Evolutionary conservation across 2,329 filamentous ascomycete species (phyloP).

Genomic region (Ophiostoma sp.): DNA sequence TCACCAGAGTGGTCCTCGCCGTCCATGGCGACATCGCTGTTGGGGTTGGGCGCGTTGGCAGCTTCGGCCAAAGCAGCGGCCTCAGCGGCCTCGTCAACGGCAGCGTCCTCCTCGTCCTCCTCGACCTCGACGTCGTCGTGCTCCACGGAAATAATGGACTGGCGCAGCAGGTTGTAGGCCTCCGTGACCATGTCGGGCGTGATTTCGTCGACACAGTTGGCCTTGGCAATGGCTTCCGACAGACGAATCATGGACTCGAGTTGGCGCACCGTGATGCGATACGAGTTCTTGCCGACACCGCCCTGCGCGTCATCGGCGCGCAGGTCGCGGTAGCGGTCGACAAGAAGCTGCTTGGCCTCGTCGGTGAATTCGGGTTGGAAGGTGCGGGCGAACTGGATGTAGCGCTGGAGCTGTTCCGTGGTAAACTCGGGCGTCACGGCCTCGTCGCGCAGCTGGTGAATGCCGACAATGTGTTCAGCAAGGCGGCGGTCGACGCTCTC

Average conservation of each 20-base stretch:
- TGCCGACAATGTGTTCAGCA: conserved; percentile 89
- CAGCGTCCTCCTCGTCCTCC: conserved; percentile 71
- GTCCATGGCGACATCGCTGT: conserved; percentile 46
- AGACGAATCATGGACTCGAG: conserved; percentile 94
- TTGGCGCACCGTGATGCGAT: conserved; percentile 95
- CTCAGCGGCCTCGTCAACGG: conserved; percentile 15
- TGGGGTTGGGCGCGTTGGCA: conserved; percentile 45
- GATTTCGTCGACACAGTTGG: conserved; percentile 92
- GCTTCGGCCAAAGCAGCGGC: conserved; percentile 20
- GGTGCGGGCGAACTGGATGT: conserved; percentile 92
- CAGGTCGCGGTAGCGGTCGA: conserved; percentile 93
- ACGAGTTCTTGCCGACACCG: conserved; percentile 90
- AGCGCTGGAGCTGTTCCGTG: conserved; percentile 93
- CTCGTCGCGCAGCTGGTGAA: conserved; percentile 89
- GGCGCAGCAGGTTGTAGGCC: conserved; percentile 84
- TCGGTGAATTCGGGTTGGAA: conserved; percentile 92
- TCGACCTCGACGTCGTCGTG: conserved; percentile 97
- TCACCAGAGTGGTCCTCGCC: conserved; percentile 47
- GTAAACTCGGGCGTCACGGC: conserved; percentile 91
- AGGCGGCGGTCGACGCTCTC: conserved; percentile 87
- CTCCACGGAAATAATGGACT: conserved; percentile 96
- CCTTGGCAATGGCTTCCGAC: conserved; percentile 96
- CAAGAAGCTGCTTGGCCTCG: conserved; percentile 80
- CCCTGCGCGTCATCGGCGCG: conserved; percentile 91
- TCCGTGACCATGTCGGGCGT: conserved; percentile 82